Conservation (phyloP, 371 early-diverging fungal genomes). For the Mortierella polycephala region DNA sequence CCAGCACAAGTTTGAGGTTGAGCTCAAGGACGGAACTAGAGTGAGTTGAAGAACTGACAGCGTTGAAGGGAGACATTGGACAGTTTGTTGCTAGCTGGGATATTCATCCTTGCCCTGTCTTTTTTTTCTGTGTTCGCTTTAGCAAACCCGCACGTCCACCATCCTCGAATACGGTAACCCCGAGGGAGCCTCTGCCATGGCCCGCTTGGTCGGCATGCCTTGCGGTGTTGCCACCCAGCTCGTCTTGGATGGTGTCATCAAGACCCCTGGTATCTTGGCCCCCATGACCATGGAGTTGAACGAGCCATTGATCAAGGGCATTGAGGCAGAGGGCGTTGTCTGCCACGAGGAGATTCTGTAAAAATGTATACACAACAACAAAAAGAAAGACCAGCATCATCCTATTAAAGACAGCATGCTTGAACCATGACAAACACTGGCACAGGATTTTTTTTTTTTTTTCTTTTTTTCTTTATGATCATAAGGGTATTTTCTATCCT, state of each 20-base stretch:
- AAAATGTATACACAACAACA: constrained; percentile 33
- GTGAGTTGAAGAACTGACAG: constrained; percentile 16
- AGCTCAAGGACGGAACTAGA: constrained; percentile 79
- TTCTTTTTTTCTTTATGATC: too few relatives aligned
- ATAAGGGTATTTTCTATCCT: too few relatives aligned
- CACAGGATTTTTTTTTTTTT: too few relatives aligned
- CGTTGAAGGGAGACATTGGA: not conserved
- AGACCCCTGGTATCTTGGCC: constrained; percentile 88
- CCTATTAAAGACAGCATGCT: not conserved
- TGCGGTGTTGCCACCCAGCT: constrained; percentile 96
- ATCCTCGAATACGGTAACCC: constrained; percentile 93
- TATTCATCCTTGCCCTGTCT: not conserved
- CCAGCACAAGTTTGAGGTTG: constrained; percentile 95
- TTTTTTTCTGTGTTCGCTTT: not conserved
- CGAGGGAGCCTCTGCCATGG: constrained; percentile 92
- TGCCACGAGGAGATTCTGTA: constrained; percentile 86
- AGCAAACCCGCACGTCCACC: constrained; percentile 90
- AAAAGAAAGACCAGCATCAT: not conserved
- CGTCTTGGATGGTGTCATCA: constrained; percentile 83
- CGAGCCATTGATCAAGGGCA: constrained; percentile 86
- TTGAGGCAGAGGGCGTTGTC: constrained; percentile 89
- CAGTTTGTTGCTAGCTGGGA: not conserved
- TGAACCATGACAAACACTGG: too few relatives aligned
- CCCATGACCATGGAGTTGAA: constrained; percentile 92
- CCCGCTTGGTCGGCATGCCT: constrained; percentile 97